Evolutionary conservation across 2,329 filamentous ascomycete genomes (phyloP).

Genomic region (Talaromyces sp.): DNA sequence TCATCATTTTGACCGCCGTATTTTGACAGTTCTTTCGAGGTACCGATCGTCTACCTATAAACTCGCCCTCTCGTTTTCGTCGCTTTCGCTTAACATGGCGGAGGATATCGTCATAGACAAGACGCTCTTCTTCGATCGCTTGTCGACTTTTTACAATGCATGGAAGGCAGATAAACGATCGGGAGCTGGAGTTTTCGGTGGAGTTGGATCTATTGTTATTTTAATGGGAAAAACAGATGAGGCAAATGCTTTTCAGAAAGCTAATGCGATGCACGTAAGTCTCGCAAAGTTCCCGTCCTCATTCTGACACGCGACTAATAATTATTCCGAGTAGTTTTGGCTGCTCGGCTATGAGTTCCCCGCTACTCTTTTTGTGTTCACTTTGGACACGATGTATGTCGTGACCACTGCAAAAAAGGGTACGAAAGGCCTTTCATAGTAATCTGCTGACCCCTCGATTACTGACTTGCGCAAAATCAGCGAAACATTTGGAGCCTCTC

Average conservation of each 20-base stretch:
- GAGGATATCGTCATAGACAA: slow-evolving; percentile 94
- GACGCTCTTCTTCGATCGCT: slow-evolving; percentile 87
- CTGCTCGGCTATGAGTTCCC: slow-evolving; percentile 97
- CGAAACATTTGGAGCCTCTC: slow-evolving; percentile 86
- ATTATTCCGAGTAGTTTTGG: slow-evolving; percentile 69
- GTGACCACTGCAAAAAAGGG: slow-evolving; percentile 98
- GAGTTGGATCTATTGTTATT: slow-evolving; percentile 80
- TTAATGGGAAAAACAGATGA: slow-evolving; percentile 96
- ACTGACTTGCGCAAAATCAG: slow-evolving; percentile 45
- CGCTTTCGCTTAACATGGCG: slow-evolving; percentile 48
- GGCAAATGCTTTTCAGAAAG: slow-evolving; percentile 83
- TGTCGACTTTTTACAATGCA: slow-evolving; percentile 78
- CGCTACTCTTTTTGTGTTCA: slow-evolving; percentile 90
- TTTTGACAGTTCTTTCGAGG: neutral
- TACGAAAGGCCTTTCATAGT: slow-evolving; percentile 37
- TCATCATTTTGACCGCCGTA: neutral
- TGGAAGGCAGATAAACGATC: slow-evolving; percentile 96
- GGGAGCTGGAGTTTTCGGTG: slow-evolving; percentile 78
- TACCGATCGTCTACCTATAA: neutral
- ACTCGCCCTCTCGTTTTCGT: neutral
- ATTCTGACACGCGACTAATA: slow-evolving; percentile 14
- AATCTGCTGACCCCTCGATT: neutral
- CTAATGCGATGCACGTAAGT: slow-evolving; percentile 87
- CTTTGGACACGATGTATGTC: slow-evolving; percentile 80
- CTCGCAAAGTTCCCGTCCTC: slow-evolving; percentile 10